These are phyloP conservation scores for Neurospora hispaniola DNA, from an alignment of 495 filamentous ascomycete species.

Conservation along the genomic window DNA sequence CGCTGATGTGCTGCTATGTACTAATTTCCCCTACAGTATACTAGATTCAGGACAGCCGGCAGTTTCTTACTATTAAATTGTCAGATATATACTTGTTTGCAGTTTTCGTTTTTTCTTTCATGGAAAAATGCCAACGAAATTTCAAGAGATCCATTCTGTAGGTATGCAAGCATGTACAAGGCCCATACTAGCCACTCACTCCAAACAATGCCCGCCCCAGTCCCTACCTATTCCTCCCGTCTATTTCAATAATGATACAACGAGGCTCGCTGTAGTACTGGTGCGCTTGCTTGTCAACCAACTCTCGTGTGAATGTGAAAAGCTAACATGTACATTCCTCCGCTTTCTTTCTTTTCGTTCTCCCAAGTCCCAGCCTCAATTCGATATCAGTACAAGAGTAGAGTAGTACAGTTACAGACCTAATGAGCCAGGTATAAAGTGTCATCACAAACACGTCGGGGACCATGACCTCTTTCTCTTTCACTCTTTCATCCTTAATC, in stretches of 20 bases:
- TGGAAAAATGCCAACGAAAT: neutral
- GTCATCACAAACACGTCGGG: neutral
- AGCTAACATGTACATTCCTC: neutral
- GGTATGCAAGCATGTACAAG: neutral
- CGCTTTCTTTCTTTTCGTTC: slow-evolving; percentile 1
- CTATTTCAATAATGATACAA: neutral
- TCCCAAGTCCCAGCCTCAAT: neutral
- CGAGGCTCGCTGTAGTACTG: neutral
- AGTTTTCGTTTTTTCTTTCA: too few species aligned
- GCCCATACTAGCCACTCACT: neutral
- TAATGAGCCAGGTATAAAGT: neutral
- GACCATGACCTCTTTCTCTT: neutral
- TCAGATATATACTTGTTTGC: neutral
- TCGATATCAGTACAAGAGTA: neutral
- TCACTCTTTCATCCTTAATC: neutral
- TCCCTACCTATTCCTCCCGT: neutral
- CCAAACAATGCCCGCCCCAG: neutral
- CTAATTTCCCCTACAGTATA: neutral
- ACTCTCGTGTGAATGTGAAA: neutral
- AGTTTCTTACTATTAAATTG: neutral
- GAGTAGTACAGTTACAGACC: neutral
- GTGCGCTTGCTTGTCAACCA: neutral
- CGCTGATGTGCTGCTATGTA: neutral
- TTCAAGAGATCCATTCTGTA: neutral
- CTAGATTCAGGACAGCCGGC: neutral